These are phyloP conservation scores for Xylaria venustula DNA, from an alignment of 495 filamentous ascomycete genomes.

Conservation along the genomic window DNA sequence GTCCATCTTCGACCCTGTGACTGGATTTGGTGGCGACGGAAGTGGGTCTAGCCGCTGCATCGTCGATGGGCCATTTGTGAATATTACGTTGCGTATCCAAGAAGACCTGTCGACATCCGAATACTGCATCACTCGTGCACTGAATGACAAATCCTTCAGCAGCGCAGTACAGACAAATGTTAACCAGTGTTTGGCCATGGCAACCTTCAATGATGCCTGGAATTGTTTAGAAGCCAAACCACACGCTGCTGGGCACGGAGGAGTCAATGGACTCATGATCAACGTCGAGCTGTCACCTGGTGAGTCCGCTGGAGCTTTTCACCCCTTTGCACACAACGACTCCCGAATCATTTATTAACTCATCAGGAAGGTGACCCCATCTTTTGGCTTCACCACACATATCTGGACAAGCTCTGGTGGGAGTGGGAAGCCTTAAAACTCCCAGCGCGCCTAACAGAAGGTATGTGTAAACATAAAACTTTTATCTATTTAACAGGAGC, in stretches of 20 bases:
- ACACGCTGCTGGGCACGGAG: not conserved
- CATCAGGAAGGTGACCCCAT: constrained; percentile 50
- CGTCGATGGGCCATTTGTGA: constrained; percentile 33
- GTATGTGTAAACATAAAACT: constrained; percentile 2
- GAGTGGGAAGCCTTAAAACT: constrained; percentile 44
- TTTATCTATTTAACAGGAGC: not conserved
- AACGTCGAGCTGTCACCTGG: no score
- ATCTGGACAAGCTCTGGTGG: constrained; percentile 51
- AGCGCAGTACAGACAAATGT: not conserved
- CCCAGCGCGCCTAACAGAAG: constrained; percentile 23
- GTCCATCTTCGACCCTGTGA: constrained; percentile 21
- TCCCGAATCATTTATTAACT: no score
- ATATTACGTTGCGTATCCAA: not conserved
- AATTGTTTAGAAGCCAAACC: not conserved
- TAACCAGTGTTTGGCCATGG: not conserved
- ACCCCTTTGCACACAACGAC: no score
- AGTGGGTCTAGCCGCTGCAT: constrained; percentile 24
- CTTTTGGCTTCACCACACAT: constrained; percentile 52
- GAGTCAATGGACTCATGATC: not conserved
- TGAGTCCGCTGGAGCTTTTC: no score
- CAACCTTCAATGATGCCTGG: not conserved
- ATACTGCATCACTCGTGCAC: not conserved
- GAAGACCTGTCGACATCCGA: not conserved
- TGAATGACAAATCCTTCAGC: not conserved
- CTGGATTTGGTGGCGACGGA: constrained; percentile 41